These are phyloP conservation scores for Plectosphaerella plurivora DNA, from an alignment of 2,329 filamentous ascomycete genomes.

Conservation along the genomic window DNA sequence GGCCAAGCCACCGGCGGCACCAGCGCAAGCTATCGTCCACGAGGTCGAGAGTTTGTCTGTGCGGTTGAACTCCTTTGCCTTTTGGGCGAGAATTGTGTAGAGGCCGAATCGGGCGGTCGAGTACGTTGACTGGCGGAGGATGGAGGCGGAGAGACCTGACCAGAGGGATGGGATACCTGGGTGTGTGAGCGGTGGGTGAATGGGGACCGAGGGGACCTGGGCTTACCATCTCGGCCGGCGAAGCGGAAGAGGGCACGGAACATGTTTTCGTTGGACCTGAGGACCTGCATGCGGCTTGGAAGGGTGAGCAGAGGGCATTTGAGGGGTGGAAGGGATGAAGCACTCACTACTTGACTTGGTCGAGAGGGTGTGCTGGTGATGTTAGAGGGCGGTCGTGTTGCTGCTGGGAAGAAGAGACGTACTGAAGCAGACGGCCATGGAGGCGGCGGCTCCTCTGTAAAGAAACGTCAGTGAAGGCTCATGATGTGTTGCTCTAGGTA, in stretches of 20 bases:
- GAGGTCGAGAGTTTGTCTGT: conserved; percentile 22
- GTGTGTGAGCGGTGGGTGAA: background rate
- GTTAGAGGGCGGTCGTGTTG: too few species aligned
- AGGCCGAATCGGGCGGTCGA: conserved; percentile 39
- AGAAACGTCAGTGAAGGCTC: background rate
- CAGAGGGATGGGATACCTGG: conserved; percentile 35
- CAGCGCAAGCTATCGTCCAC: conserved; percentile 32
- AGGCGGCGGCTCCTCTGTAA: conserved; percentile 35
- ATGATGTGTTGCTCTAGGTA: background rate
- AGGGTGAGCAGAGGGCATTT: background rate
- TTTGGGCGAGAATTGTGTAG: conserved; percentile 28
- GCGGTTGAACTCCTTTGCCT: conserved; percentile 19
- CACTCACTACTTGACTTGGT: conserved; percentile 39
- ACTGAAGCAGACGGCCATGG: conserved; percentile 42
- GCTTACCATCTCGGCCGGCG: conserved; percentile 31
- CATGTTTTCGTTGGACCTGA: conserved; percentile 34
- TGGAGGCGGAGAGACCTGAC: conserved; percentile 37
- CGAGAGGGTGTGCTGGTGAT: conserved; percentile 33
- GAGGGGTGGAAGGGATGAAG: background rate
- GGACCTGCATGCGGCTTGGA: conserved; percentile 37
- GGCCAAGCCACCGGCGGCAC: conserved; percentile 33
- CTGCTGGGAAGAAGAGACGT: conserved; percentile 8
- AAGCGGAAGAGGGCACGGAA: conserved; percentile 30
- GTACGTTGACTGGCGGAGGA: conserved; percentile 38
- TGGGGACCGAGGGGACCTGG: background rate